A percentile compares a stretch with the other conserved stretches of the same genome.
phyloP scores from a whole-genome alignment of 1,284 basidiomycete species.

The Melampsora americana region DNA sequence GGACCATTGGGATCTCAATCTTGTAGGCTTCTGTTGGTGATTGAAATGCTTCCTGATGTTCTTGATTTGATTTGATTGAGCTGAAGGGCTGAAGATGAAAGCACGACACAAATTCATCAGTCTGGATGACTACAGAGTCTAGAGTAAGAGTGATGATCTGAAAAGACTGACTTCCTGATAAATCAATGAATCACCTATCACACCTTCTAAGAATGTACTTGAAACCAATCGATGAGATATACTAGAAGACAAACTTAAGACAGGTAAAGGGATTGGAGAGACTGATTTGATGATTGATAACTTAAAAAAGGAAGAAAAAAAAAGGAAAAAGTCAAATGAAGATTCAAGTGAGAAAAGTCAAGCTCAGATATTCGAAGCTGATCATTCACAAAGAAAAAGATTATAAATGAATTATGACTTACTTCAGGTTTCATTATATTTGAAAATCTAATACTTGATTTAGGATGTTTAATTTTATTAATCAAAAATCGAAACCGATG shows the following conservation, averaged over 20 bases:
- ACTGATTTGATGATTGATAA: neutral
- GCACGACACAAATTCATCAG: neutral
- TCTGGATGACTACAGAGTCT: neutral
- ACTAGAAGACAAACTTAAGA: neutral
- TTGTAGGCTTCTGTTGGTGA: too few relatives aligned
- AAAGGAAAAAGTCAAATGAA: neutral
- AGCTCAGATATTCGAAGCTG: too few relatives aligned
- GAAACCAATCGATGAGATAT: neutral
- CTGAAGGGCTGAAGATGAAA: neutral
- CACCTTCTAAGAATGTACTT: neutral
- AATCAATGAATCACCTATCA: neutral
- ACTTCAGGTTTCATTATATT: neutral
- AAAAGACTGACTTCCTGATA: neutral
- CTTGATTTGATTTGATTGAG: too few relatives aligned
- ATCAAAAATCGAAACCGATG: neutral
- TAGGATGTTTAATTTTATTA: neutral
- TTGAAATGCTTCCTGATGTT: neutral
- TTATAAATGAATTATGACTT: neutral
- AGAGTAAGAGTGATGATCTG: neutral
- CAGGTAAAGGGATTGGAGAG: neutral
- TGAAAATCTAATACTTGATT: neutral
- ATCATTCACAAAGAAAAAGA: too few relatives aligned
- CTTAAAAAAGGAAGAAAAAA: too few relatives aligned
- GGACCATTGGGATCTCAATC: neutral
- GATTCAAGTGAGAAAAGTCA: neutral